Evolutionary conservation across 192 early-diverging fungal species (phyloP), one percentile per base, ranked within the genome.

Genomic region (Umbelopsis sp.): DNA sequence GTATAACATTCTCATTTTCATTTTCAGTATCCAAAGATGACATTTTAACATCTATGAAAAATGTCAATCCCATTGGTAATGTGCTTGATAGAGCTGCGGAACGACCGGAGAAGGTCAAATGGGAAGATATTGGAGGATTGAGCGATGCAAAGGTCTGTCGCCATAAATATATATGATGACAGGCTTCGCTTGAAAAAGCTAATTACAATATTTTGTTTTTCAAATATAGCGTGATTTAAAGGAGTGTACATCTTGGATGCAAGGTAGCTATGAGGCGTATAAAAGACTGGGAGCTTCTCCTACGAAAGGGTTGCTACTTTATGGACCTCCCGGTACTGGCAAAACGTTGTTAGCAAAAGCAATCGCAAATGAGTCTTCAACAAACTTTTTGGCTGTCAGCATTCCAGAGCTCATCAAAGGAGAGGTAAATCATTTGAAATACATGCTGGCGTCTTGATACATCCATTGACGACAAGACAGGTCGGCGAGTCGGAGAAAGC

Each of bases 401-500:
- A 89, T 96, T 27, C 83, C 95, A 10, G 88, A 91, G 22, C 73
- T 98, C n/a, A 86, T 98, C 71, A 91, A 96, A 72, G 91, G 92
- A 23, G 92, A 95, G 72, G 87, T 88, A 83, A 74, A 55, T 45
- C 5, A 12, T 18, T n/a, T 1, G 6, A 22, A 44, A 52, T 48
- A 18, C n/a, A 49, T 49, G 50, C 8, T 47, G 22, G 3, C 27
- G 27, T 30, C 49, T 46, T 33, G 4, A 22, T 35, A 16, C 25
- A 23, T 33, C 8, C 27, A 35, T 35, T 35, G 16, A 27, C 4
- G 2, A 16, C 11, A 25, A 12, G 2, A 33, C 64, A 85, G 86
- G 88, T 98, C 2, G 95, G 95, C 11, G 95, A 96, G 76, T 97
- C 95, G 0, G 97, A 97, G 78, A 98, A 98, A 78, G 91, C 94